Base-by-base conservation (phyloP, 2,329 filamentous ascomycete genomes). In the Ceratocystis variospora region DNA sequence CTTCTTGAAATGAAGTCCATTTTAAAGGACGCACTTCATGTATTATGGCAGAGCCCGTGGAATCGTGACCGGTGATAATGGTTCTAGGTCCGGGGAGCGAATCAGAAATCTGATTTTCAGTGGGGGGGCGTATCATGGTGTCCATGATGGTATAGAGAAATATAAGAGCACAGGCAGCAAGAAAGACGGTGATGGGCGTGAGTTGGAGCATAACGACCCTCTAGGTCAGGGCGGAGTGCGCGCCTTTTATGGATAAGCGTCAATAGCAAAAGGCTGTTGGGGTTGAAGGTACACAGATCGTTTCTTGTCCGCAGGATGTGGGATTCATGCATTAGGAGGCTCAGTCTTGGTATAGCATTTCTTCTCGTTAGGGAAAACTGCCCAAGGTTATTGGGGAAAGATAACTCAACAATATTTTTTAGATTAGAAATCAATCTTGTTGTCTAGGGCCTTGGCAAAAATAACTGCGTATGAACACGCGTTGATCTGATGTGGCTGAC, bases 1-100 rank as follows among this genome's bases (percentile, higher is more conserved):
- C 70, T 63, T 71, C 69, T 64, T 76, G 75, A 67, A 73, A 75
- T 31, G 69, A 61, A 15, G 65, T 68, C 66, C 68, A 70, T 3
- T 66, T 57, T 19, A 69, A 66, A 10, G 68, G 66, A 17, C 70
- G 69, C 15, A 67, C 63, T 19, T 68, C 67, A 46, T 70, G 69
- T 62, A 71, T 57, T 44, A 68, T 62, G 53, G 69, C 69, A 22
- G 69, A 63, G 2, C 68, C 68, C 10, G 65, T 28, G 57, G 48
- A 12, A 53, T 63, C 62, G 59, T 67, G 66, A 59, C 62, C 65
- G 31, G 68, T 69, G 44, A 68, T 66, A 62, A 68, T 68, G 22
- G 65, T 61, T n/a, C 64, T 64, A 10, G 55, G 67, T 19, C 67
- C 67, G 19, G 67, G 67, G n/a, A 66, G 67, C 19, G 64, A 37